A percentile compares a stretch with the other conserved stretches of the same genome.
Conservation (phyloP, 2,329 filamentous ascomycete species). For the Coniella vitis region DNA sequence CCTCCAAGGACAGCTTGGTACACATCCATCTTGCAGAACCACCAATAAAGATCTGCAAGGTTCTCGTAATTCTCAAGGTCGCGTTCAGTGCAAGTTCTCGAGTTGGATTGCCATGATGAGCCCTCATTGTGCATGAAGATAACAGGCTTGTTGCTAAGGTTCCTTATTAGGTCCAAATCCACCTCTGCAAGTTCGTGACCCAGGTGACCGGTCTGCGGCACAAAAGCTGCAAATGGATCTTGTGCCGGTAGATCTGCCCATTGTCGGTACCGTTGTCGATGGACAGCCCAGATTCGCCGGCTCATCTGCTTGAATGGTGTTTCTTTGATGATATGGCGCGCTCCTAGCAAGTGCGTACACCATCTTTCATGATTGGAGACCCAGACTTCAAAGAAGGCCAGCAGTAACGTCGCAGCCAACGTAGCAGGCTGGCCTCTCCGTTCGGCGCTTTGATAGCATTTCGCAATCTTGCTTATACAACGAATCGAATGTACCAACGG, state of each 20-base stretch:
- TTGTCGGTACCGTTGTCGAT: conserved; percentile 29
- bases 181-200: conserved; percentile 31
- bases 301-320: conserved; percentile 73
- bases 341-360: conserved; percentile 86
- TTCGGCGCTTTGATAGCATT: conserved; percentile 62
- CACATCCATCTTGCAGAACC: conserved; percentile 90
- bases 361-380: conserved; percentile 91
- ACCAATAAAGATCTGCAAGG: conserved; percentile 86
- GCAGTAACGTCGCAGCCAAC: conserved; percentile 76
- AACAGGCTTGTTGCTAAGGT: conserved; percentile 34
- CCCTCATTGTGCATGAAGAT: conserved; percentile 17
- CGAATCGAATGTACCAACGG: conserved; percentile 91
- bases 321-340: conserved; percentile 73
- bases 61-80: conserved; percentile 78
- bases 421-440: conserved; percentile 72
- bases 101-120: conserved; percentile 7
- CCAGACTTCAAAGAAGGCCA: conserved; percentile 93
- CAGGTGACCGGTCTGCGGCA: conserved; percentile 18
- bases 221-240: conserved; percentile 19
- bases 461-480: conserved; percentile 70
- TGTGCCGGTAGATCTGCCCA: conserved; percentile 10
- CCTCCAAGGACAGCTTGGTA: conserved; percentile 88
- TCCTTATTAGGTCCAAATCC: conserved; percentile 34
- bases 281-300: conserved; percentile 60
- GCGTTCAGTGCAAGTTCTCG: conserved; percentile 33